Conservation (phyloP, 2,329 filamentous ascomycete species). For the Colletotrichum plurivorum region DNA sequence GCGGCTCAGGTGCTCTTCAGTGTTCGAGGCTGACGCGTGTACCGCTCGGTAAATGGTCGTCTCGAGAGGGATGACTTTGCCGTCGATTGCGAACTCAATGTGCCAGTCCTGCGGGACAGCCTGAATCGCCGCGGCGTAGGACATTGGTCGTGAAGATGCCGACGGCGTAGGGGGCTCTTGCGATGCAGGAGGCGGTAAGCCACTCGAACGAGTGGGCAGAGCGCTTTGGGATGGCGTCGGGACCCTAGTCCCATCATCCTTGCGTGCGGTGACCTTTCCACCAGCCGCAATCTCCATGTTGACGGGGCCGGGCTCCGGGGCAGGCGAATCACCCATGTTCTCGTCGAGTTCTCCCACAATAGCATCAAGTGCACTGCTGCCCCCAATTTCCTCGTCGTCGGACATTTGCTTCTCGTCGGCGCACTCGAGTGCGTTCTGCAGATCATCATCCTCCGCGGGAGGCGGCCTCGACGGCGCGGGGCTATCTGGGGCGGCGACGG, state of each 20-base stretch:
- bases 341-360: constrained; percentile 94
- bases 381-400: constrained; percentile 77
- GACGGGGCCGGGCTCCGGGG: constrained; percentile 87
- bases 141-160: constrained; percentile 76
- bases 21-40: constrained; percentile 70
- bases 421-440: constrained; percentile 85
- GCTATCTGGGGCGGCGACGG: constrained; percentile 63
- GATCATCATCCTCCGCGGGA: constrained; percentile 71
- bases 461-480: constrained; percentile 66
- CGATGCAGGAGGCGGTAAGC: constrained; percentile 55
- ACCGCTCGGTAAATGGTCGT: constrained; percentile 97
- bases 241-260: constrained; percentile 91
- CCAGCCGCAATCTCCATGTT: constrained; percentile 90
- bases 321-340: constrained; percentile 80
- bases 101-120: constrained; percentile 93
- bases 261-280: constrained; percentile 90
- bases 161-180: constrained; percentile 64
- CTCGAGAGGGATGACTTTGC: constrained; percentile 86
- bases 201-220: constrained; percentile 56
- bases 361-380: constrained; percentile 80
- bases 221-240: constrained; percentile 80
- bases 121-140: constrained; percentile 88
- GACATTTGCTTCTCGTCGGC: constrained; percentile 91
- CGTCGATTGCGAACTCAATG: constrained; percentile 92
- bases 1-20: constrained; percentile 77